Evolutionary conservation across 441 rosid genomes (phyloP), one percentile per base, ranked within the genome.

Genomic region (Erodium texanum): DNA sequence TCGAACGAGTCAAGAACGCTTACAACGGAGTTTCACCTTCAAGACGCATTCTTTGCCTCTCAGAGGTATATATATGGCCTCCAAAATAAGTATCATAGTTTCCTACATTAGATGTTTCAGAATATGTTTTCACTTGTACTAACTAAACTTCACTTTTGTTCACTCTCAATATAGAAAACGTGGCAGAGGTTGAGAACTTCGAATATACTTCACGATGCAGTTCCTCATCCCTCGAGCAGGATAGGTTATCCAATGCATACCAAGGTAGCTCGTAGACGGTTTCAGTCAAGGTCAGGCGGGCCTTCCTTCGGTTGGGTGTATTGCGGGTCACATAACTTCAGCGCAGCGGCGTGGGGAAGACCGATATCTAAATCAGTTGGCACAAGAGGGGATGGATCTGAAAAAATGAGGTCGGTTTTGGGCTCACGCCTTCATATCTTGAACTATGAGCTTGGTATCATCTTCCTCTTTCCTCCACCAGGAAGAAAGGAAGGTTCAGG

Each of bases 301-400:
- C 76, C 85, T 74, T 82, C 96, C 8, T 80, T 68, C 69, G 97
- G 98, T 59, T 93, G 97, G 97, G 86, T 90, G 72, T 93, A 93
- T 65, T 84, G 93, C 16, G 96, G 97, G 24, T 93, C 98, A 36
- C 99, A 90, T 80, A 93, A 90, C 73, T 88, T 90, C 74, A 93
- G 99, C 77, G 83, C 88, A 48, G 95, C 96, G 72, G 97, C 99
- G 15, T 93, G 99, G 97, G 98, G 98, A 69, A 79, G 88, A 66
- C 74, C 79, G 56, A 82, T 86, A 24, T 80, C 83, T 48, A 75
- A 70, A 43, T 68, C 79, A 64, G 64, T 56, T 7, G 36, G 36
- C 6, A 7, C 6, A 32, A 32, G 36, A 32, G 36, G 36, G 6
- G 36, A 32, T 32, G 36, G 36, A 32, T 32, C 36, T 27, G 67